These are phyloP conservation scores for Panaeolus cyanescens DNA, from an alignment of 768 basidiomycete species.

Conservation along the genomic window DNA sequence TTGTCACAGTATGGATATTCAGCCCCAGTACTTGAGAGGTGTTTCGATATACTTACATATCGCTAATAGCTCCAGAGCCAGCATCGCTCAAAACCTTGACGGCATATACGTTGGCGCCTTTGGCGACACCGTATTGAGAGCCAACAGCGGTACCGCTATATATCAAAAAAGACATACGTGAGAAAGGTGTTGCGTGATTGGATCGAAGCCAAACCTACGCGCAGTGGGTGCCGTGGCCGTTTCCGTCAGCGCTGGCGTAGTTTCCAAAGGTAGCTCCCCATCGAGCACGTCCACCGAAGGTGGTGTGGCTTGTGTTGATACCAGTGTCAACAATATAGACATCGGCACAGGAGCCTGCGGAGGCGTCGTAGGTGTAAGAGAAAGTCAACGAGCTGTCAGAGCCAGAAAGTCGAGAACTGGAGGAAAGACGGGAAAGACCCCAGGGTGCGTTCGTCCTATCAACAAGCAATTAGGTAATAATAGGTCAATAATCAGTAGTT, in stretches of 20 bases:
- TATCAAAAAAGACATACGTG: not conserved
- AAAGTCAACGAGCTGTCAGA: slow-evolving; percentile 13
- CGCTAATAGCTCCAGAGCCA: slow-evolving; percentile 25
- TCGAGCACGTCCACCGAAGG: slow-evolving; percentile 40
- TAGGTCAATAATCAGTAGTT: too few species aligned
- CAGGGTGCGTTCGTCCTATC: slow-evolving; percentile 8
- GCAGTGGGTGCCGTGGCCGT: slow-evolving; percentile 19
- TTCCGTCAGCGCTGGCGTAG: slow-evolving; percentile 13
- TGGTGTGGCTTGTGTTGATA: slow-evolving; percentile 19
- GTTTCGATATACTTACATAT: slow-evolving; percentile 23
- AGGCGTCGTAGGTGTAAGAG: slow-evolving; percentile 23
- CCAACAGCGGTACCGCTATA: slow-evolving; percentile 17
- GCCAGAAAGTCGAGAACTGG: not conserved
- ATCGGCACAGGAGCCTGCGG: slow-evolving; percentile 33
- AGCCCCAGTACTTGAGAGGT: too few species aligned
- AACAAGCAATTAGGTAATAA: too few species aligned
- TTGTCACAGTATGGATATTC: too few species aligned
- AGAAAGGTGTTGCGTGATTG: too few species aligned
- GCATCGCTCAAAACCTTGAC: slow-evolving; percentile 42
- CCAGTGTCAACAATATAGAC: slow-evolving; percentile 42
- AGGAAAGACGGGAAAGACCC: slow-evolving; percentile 8
- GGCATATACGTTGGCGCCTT: slow-evolving; percentile 34
- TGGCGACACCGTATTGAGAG: slow-evolving; percentile 15
- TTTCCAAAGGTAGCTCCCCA: slow-evolving; percentile 38
- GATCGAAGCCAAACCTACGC: slow-evolving; percentile 9